A percentile compares a stretch with the other conserved stretches of the same genome.
Conservation (phyloP, 805 yeast species). For the Candida tammaniensis region DNA sequence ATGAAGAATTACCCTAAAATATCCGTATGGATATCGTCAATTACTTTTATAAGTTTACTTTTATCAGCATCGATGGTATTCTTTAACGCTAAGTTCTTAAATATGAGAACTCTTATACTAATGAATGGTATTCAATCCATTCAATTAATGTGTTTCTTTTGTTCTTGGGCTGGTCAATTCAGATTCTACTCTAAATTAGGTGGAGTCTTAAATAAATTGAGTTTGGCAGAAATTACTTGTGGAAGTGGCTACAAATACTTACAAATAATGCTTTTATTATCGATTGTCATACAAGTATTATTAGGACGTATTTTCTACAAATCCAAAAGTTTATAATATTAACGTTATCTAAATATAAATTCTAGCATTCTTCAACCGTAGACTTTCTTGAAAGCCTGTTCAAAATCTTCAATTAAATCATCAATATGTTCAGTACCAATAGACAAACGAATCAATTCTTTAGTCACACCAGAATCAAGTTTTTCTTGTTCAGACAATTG, state of each 20-base stretch:
- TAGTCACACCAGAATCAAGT: conserved; percentile 78
- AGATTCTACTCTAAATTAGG: conserved; percentile 10
- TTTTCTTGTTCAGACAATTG: conserved; percentile 84
- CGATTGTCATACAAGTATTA: conserved; percentile 6
- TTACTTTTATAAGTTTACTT: conserved; percentile 6
- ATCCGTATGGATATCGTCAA: conserved; percentile 7
- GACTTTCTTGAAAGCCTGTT: conserved; percentile 67
- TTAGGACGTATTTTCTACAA: conserved; percentile 3
- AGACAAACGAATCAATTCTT: conserved; percentile 83
- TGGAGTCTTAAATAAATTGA: conserved; percentile 6
- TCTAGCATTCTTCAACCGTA: conserved; percentile 23
- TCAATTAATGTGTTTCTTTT: conserved; percentile 7
- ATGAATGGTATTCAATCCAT: conserved; percentile 5
- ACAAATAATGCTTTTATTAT: conserved; percentile 6
- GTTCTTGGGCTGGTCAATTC: conserved; percentile 10
- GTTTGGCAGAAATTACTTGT: conserved; percentile 11
- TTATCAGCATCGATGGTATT: conserved; percentile 1
- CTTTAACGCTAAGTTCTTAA: conserved; percentile 3
- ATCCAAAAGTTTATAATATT: background rate
- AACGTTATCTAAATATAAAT: too few species aligned
- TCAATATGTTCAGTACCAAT: conserved; percentile 85
- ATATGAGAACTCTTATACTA: background rate
- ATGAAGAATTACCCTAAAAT: conserved; percentile 12
- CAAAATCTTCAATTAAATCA: conserved; percentile 68
- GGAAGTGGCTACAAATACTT: conserved; percentile 14